Evolutionary conservation across 2,329 filamentous ascomycete species (phyloP), one percentile per base, ranked within the genome.

Genomic region (Amauroascus verrucosus): DNA sequence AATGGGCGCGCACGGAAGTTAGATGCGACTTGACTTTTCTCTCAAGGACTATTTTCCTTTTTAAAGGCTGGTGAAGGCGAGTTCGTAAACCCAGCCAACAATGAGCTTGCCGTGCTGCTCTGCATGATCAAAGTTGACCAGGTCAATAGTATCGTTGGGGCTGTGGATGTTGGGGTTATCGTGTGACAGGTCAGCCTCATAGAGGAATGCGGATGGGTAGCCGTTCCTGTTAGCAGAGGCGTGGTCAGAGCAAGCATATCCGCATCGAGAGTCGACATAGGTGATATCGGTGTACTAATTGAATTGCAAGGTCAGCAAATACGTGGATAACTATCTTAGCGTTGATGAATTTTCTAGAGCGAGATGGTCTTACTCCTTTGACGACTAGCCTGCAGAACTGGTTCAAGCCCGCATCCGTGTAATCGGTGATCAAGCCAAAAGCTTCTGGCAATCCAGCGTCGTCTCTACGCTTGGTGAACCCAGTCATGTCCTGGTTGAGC

Each of bases 221-320:
- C 53, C 53, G 33, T 51, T 49, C 2, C 28, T 33, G 22, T 20
- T 37, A 28, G 53, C 44, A 2, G 53, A 41, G 16, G 45, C 46
- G 47, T 54, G 53, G 35, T 54, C 53, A 16, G 45, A 48, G 40
- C 53, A 54, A 7, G 38, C 53, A 30, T 50, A 54, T 13, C 53
- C 53, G 32, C 53, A 54, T 14, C 14, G 18, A 24, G 30, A 28
- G 20, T 48, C 32, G 20, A 46, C 40, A 32, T 18, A 51, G 18
- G 48, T 35, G 18, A 54, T 33, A 13, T 24, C 38, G 24, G 53
- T 54, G 41, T 54, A 54, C 53, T 54, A 16, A 33, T 13, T 18
- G 11, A 26, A 26, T 26, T 16, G 18, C 13, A 37, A 30, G 6
- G 35, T 43, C 38, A 50, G 38, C 13, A 40, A n/a, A 26, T 22